Evolutionary conservation across 139 green algal species (phyloP).

Genomic region (Chlorella sp.): DNA sequence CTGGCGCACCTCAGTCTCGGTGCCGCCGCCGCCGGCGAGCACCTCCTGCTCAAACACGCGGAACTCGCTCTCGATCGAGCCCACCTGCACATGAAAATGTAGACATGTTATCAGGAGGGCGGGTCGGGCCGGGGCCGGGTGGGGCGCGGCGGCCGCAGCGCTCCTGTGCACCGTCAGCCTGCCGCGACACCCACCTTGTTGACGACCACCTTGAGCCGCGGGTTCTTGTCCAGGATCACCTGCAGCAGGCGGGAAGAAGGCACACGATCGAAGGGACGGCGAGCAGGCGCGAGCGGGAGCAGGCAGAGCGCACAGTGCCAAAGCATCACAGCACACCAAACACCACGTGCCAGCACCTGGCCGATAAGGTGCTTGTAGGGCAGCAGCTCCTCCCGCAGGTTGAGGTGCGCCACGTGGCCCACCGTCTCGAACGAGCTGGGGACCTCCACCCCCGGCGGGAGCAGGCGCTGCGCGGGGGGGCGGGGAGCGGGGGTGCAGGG

Average conservation of each 20-base stretch:
- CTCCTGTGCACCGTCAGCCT: too few species aligned
- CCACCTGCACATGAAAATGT: conserved; percentile 49
- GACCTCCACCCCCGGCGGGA: conserved; percentile 80
- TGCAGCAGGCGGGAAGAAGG: conserved; percentile 7
- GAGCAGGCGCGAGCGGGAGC: background rate
- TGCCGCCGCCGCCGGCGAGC: conserved; percentile 74
- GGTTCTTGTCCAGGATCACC: conserved; percentile 97
- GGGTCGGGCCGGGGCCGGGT: too few species aligned
- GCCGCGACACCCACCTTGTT: conserved; percentile 97
- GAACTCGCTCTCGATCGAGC: conserved; percentile 92
- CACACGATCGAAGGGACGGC: background rate
- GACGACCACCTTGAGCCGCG: conserved; percentile 85
- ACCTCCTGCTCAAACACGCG: conserved; percentile 95
- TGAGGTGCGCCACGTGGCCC: conserved; percentile 97
- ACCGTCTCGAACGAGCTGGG: conserved; percentile 93
- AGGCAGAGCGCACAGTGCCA: too few species aligned
- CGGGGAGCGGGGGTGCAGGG: background rate
- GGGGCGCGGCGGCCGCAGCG: too few species aligned
- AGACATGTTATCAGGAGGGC: background rate
- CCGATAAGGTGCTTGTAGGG: conserved; percentile 83
- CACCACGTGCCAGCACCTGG: conserved; percentile 39
- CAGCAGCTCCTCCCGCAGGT: conserved; percentile 87
- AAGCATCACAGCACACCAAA: background rate
- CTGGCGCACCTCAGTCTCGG: conserved; percentile 72
- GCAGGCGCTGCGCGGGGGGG: conserved; percentile 59